A percentile compares a stretch with the other conserved stretches of the same genome.
Evolutionary conservation across 257 asterid species (phyloP).

Genomic region (Solanum etuberosum): DNA sequence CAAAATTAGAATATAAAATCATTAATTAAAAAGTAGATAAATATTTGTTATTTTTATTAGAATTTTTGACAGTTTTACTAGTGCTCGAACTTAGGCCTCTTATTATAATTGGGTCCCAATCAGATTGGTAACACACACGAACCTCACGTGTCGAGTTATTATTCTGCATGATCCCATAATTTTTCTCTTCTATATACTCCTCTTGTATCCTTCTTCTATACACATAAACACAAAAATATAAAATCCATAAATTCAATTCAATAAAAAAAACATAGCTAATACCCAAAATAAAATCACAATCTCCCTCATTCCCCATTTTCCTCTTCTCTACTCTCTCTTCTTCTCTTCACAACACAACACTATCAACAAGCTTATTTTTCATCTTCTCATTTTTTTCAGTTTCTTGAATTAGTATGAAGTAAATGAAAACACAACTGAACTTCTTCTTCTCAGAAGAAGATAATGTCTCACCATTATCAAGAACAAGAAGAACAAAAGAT

Average conservation of each 20-base stretch:
- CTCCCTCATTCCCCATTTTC: neutral
- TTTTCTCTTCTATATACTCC: neutral
- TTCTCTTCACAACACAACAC: neutral
- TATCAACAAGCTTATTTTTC: neutral
- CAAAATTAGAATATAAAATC: neutral
- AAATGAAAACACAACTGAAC: neutral
- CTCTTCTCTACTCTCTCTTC: neutral
- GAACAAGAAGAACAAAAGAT: slow-evolving; percentile 1
- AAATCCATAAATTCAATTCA: neutral
- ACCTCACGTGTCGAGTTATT: slow-evolving; percentile 36
- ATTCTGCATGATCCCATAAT: slow-evolving; percentile 12
- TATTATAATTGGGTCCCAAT: neutral
- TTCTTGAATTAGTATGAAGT: slow-evolving; percentile 23
- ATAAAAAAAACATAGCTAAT: neutral
- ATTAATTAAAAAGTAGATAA: neutral
- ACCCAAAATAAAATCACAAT: slow-evolving; percentile 13
- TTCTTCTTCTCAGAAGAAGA: slow-evolving; percentile 33
- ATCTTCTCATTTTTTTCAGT: neutral
- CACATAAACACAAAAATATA: neutral
- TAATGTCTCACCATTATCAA: slow-evolving; percentile 27
- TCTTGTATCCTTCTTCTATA: neutral
- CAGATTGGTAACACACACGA: slow-evolving; percentile 13
- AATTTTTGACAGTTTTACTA: neutral
- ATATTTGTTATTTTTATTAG: neutral
- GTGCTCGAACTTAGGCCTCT: neutral